These are phyloP conservation scores for Phaeodactylum tricornutum DNA, from an alignment of 108 stramenopile genomes.

Conservation along the genomic window DNA sequence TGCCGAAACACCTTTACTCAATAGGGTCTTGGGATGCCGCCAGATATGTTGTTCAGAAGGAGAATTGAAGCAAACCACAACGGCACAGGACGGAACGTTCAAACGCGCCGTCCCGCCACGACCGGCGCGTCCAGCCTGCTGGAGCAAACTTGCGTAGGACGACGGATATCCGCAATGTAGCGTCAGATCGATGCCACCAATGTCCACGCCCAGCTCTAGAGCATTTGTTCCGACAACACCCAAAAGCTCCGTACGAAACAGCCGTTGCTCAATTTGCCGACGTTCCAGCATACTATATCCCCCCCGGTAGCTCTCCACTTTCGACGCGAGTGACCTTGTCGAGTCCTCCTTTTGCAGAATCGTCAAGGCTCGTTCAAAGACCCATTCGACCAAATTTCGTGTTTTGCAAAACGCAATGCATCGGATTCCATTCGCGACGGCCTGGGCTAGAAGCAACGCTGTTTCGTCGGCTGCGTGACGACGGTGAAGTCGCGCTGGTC, in stretches of 20 bases:
- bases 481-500: slow-evolving; percentile 3
- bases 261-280: slow-evolving; percentile 75
- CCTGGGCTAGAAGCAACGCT: slow-evolving; percentile 77
- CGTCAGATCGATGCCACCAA: slow-evolving; percentile 90
- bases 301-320: slow-evolving; percentile 88
- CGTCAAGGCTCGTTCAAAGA: slow-evolving; percentile 48
- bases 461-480: slow-evolving; percentile 89
- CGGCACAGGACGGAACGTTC: slow-evolving; percentile 50
- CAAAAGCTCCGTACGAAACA: slow-evolving; percentile 77
- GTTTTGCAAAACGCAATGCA: slow-evolving; percentile 94
- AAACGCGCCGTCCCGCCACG: slow-evolving; percentile 36
- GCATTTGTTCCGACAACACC: slow-evolving; percentile 46
- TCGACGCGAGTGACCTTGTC: slow-evolving; percentile 31
- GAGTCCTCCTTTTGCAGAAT: slow-evolving; percentile 31
- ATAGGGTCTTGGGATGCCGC: slow-evolving; percentile 59
- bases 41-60: slow-evolving; percentile 85
- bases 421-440: slow-evolving; percentile 58
- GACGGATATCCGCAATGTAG: slow-evolving; percentile 90
- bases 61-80: slow-evolving; percentile 81
- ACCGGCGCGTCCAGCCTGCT: slow-evolving; percentile 94
- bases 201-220: slow-evolving; percentile 53
- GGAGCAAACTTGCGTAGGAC: slow-evolving; percentile 56
- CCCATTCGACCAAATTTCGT: slow-evolving; percentile 90
- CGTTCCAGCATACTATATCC: slow-evolving; percentile 85
- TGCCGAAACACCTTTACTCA: slow-evolving; percentile 57